Evolutionary conservation across 192 early-diverging fungal species (phyloP).

Genomic region (Phycomyces blakesleeanus): DNA sequence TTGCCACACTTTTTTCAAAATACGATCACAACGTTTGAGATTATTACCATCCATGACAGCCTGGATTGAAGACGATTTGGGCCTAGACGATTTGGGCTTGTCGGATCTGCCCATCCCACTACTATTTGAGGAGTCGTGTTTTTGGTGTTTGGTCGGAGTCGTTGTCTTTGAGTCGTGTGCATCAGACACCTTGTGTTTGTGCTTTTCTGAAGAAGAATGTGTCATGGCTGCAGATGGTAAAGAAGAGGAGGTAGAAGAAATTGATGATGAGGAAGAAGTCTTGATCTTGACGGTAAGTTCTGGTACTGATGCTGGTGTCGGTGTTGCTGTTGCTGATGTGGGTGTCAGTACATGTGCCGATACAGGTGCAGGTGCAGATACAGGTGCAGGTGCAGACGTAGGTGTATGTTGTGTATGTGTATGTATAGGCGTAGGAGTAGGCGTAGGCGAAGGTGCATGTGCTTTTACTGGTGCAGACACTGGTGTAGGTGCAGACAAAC

Average conservation of each 20-base stretch:
- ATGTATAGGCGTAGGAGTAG: too few relatives aligned
- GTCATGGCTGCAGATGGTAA: too few relatives aligned
- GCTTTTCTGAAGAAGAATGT: too few relatives aligned
- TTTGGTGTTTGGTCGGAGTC: too few relatives aligned
- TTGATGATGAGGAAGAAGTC: too few relatives aligned
- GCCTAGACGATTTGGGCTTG: neutral
- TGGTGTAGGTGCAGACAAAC: slow-evolving; percentile 12
- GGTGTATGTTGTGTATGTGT: slow-evolving; percentile 14
- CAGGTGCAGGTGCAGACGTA: slow-evolving; percentile 16
- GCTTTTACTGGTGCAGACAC: neutral
- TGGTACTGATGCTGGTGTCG: too few relatives aligned
- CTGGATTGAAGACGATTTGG: neutral
- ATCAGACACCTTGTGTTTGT: too few relatives aligned
- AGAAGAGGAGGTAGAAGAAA: too few relatives aligned
- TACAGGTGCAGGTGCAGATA: slow-evolving; percentile 14
- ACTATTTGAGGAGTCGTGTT: too few relatives aligned
- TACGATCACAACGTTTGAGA: slow-evolving; percentile 21
- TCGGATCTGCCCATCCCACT: neutral
- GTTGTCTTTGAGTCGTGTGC: too few relatives aligned
- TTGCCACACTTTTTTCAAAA: slow-evolving; percentile 26
- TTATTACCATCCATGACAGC: slow-evolving; percentile 24
- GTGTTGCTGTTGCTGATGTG: too few relatives aligned
- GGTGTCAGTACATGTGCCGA: neutral
- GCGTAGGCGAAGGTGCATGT: neutral
- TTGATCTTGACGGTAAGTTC: too few relatives aligned